These are phyloP conservation scores for Penicillium sp. DNA, from an alignment of 2,329 filamentous ascomycete genomes.

Conservation along the genomic window DNA sequence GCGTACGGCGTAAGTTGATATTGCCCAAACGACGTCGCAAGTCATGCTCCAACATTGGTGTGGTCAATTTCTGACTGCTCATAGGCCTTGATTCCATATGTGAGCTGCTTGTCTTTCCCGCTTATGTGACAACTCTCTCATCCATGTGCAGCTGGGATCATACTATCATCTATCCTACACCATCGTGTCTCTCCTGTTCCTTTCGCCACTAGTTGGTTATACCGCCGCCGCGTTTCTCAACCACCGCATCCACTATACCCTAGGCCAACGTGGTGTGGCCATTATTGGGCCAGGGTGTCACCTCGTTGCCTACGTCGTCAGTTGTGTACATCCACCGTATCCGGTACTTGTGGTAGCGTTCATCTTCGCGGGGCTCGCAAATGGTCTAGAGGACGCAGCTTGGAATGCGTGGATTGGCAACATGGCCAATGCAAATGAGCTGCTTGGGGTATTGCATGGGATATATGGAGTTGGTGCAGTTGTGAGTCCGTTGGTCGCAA, in stretches of 20 bases:
- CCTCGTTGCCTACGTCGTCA: constrained; percentile 38
- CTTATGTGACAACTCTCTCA: not conserved
- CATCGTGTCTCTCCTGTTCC: constrained; percentile 50
- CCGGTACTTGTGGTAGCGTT: constrained; percentile 42
- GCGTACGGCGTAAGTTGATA: constrained; percentile 52
- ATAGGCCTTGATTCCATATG: constrained; percentile 52
- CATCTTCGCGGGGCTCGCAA: constrained; percentile 42
- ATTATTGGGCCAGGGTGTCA: constrained; percentile 56
- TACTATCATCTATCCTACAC: constrained; percentile 49
- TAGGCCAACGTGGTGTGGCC: constrained; percentile 68
- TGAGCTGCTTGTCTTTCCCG: constrained; percentile 31
- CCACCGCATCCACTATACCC: constrained; percentile 40
- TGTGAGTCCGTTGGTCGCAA: constrained; percentile 66
- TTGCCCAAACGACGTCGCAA: not conserved
- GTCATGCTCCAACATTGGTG: not conserved
- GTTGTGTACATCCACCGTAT: constrained; percentile 42
- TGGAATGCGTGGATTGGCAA: constrained; percentile 65
- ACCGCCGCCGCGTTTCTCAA: constrained; percentile 46
- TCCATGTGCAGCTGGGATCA: constrained; percentile 40
- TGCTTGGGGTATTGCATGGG: constrained; percentile 69
- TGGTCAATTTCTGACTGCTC: not conserved
- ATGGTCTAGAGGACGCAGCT: constrained; percentile 49
- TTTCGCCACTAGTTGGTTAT: constrained; percentile 49
- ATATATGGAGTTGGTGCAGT: constrained; percentile 71
- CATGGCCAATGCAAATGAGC: constrained; percentile 69